Base-by-base conservation (phyloP, 768 basidiomycete species). In the Plicaturopsis crispa region DNA sequence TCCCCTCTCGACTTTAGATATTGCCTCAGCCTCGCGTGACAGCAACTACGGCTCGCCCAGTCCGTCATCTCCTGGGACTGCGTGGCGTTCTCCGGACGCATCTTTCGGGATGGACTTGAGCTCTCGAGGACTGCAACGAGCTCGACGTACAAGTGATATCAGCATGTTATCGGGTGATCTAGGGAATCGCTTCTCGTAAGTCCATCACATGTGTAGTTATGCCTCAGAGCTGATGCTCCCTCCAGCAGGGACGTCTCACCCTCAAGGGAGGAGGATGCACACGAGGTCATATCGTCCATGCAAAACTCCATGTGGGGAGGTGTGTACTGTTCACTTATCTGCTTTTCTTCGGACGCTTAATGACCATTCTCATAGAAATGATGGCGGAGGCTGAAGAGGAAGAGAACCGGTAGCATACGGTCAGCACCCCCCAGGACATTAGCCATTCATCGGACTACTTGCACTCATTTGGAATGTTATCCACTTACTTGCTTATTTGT, bases 131-230 rank as follows among this genome's bases (percentile, higher is more conserved):
- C 58, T 82, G 12, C 79, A 79, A 32, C 60, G 78, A 36, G 62
- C 57, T 44, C 67, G 73, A 31, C 57, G 81, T 32, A 55, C 51
- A 5, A 81, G 78, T 47, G 80, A 81, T 39, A 61, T 72, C 40
- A 82, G 78, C 53, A 69, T 72, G 59, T 56, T 79, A 33, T 73
- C 78, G 6, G 63, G 66, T 18, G 78, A 80, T 42, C 61, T 69
- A 19, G 61, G 63, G 18, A 57, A 60, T 43, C 57, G 66, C 28
- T 69, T 69, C 22, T 66, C 69, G 76, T 83, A 54, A 41, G 75
- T 55, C 32, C 12, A 43, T 40, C 11, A 33, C 31, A 13, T 17
- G 6, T 16, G 34, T 24, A 18, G 21, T 41, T 23, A 16, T 21
- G 14, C 20, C 4, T 2, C n/a, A n/a, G 4, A 31, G 7, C 7